Percentiles rank a stretch among this genome's conserved stretches.
Conservation (phyloP, 2,329 filamentous ascomycete species). For the Colletotrichum sp. region DNA sequence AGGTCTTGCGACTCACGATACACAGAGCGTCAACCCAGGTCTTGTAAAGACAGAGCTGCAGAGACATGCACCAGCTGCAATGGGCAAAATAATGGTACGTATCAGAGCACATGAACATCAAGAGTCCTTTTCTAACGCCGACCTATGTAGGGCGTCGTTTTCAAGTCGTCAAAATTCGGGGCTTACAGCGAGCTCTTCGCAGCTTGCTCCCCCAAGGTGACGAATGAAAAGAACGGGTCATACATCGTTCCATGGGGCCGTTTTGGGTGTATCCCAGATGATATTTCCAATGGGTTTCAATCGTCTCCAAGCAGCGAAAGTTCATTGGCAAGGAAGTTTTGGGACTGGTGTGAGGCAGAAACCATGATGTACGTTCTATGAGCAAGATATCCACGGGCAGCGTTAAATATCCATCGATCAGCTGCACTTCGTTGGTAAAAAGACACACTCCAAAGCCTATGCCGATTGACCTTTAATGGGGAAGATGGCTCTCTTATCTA, state of each 20-base stretch:
- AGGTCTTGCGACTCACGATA: neutral
- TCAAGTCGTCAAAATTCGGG: conserved; percentile 30
- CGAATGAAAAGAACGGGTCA: conserved; percentile 36
- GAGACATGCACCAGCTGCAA: conserved; percentile 29
- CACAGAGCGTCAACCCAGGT: conserved; percentile 39
- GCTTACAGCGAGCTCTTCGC: conserved; percentile 55
- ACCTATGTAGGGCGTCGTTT: neutral
- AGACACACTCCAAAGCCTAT: too few relatives aligned
- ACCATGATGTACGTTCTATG: neutral
- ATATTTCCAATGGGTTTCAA: neutral
- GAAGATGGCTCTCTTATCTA: too few relatives aligned
- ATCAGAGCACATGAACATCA: neutral
- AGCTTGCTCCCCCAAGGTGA: conserved; percentile 48
- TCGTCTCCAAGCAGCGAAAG: neutral
- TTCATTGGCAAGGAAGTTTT: neutral
- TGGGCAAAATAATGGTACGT: neutral
- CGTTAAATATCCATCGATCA: too few relatives aligned
- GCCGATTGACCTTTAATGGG: too few relatives aligned
- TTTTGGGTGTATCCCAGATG: neutral
- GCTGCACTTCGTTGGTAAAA: too few relatives aligned
- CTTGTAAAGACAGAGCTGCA: conserved; percentile 41
- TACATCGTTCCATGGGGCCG: neutral
- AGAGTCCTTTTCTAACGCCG: too few relatives aligned
- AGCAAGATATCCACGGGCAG: too few relatives aligned
- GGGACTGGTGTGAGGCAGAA: neutral